Percentiles rank a stretch among this genome's conserved stretches.
phyloP scores from a whole-genome alignment of 176 grass and related monocot genomes.

The Musa itinerans region DNA sequence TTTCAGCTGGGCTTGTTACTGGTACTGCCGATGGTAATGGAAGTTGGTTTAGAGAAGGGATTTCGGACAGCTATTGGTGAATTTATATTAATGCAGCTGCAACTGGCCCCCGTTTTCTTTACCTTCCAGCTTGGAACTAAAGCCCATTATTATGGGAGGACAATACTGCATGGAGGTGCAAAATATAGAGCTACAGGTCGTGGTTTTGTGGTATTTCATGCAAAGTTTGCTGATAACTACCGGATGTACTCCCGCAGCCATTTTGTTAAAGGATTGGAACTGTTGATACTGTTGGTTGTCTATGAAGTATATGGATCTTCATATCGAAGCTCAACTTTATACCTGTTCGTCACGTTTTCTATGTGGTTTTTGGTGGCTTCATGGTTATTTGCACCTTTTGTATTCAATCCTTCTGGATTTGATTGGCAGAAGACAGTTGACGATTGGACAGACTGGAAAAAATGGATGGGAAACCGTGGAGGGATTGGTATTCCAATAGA shows the following conservation, averaged over 20 bases:
- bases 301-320: slow-evolving; percentile 64
- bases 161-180: slow-evolving; percentile 78
- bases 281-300: slow-evolving; percentile 71
- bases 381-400: slow-evolving; percentile 81
- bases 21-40: slow-evolving; percentile 94
- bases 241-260: slow-evolving; percentile 93
- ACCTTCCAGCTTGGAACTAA: slow-evolving; percentile 95
- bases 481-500: slow-evolving; percentile 67
- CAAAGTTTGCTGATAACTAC: slow-evolving; percentile 88
- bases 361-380: slow-evolving; percentile 91
- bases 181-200: slow-evolving; percentile 78
- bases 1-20: slow-evolving; percentile 84
- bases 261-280: slow-evolving; percentile 85
- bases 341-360: slow-evolving; percentile 73
- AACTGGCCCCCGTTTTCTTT: slow-evolving; percentile 85
- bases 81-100: slow-evolving; percentile 95
- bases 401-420: slow-evolving; percentile 90
- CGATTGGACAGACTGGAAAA: slow-evolving; percentile 90
- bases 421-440: slow-evolving; percentile 89
- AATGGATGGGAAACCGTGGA: slow-evolving; percentile 74
- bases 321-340: slow-evolving; percentile 66
- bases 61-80: slow-evolving; percentile 84
- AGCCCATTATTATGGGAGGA: slow-evolving; percentile 86
- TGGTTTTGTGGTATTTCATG: slow-evolving; percentile 84
- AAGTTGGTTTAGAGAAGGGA: slow-evolving; percentile 90